These are phyloP conservation scores for Clarireedia monteithiana DNA, from an alignment of 2,329 filamentous ascomycete species.

Conservation along the genomic window DNA sequence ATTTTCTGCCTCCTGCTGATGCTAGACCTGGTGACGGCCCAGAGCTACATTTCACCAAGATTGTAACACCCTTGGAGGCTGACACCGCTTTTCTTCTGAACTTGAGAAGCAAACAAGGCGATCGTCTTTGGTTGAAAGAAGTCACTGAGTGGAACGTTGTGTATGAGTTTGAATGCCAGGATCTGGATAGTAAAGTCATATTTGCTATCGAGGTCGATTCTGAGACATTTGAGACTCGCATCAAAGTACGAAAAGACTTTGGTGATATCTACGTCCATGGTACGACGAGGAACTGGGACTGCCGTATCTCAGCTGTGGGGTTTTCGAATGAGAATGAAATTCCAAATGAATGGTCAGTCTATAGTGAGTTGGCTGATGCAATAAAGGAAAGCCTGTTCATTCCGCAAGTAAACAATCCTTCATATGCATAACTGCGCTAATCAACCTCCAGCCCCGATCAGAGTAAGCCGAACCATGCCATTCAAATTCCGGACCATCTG, in stretches of 20 bases:
- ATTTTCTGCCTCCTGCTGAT: constrained; percentile 3
- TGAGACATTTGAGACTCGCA: constrained; percentile 19
- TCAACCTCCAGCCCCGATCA: not conserved
- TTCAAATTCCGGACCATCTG: constrained; percentile 1
- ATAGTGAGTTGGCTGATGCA: constrained; percentile 12
- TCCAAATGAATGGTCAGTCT: constrained; percentile 6
- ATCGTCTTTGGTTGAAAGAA: constrained; percentile 19
- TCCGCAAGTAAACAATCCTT: constrained; percentile 18
- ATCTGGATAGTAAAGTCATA: not conserved
- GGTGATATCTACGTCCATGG: constrained; percentile 26
- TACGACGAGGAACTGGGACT: constrained; percentile 26
- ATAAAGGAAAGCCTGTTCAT: constrained; percentile 21
- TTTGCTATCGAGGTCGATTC: constrained; percentile 26
- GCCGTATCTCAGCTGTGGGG: constrained; percentile 19
- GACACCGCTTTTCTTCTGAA: constrained; percentile 21
- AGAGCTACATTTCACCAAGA: constrained; percentile 20
- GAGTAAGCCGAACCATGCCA: constrained; percentile 4
- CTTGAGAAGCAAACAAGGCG: constrained; percentile 17
- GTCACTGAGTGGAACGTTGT: constrained; percentile 14
- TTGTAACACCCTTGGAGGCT: constrained; percentile 19
- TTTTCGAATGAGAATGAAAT: constrained; percentile 7
- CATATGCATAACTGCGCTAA: not conserved
- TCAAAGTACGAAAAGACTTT: constrained; percentile 13
- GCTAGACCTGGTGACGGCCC: constrained; percentile 1
- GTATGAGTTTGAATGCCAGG: constrained; percentile 25